phyloP scores from a whole-genome alignment of 495 filamentous ascomycete species.

The Physcia stellaris region DNA sequence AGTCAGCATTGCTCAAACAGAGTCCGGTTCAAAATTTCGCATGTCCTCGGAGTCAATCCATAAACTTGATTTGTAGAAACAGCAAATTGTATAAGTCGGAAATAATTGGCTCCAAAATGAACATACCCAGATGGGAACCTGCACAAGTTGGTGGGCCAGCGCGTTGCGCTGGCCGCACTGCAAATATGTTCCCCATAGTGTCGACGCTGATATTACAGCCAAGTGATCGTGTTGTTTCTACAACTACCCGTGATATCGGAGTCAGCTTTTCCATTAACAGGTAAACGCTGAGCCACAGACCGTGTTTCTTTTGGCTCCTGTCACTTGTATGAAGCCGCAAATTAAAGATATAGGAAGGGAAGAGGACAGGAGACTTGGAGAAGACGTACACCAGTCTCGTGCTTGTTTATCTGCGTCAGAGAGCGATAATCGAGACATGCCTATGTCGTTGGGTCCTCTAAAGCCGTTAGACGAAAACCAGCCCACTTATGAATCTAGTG shows the following conservation, averaged over 20 bases:
- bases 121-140: constrained; percentile 58
- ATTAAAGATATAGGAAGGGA: too few species aligned
- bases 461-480: too few species aligned
- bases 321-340: too few species aligned
- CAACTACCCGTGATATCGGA: too few species aligned
- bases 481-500: too few species aligned
- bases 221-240: constrained; percentile 45
- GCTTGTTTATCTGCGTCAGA: constrained; percentile 57
- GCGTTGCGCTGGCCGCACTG: constrained; percentile 45
- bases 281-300: too few species aligned
- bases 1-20: constrained; percentile 1
- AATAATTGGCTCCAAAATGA: not conserved
- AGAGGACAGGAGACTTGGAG: too few species aligned
- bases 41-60: too few species aligned
- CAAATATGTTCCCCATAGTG: constrained; percentile 67
- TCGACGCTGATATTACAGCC: constrained; percentile 50
- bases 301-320: too few species aligned
- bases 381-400: constrained; percentile 71
- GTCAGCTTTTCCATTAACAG: too few species aligned
- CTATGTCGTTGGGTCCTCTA: constrained; percentile 44
- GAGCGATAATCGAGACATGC: constrained; percentile 54
- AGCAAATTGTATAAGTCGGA: too few species aligned
- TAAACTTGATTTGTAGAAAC: not conserved
- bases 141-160: constrained; percentile 49
- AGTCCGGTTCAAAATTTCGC: not conserved